Base-by-base conservation (phyloP, 352 stramenopile genomes). In the Globisporangium megalacanthum region DNA sequence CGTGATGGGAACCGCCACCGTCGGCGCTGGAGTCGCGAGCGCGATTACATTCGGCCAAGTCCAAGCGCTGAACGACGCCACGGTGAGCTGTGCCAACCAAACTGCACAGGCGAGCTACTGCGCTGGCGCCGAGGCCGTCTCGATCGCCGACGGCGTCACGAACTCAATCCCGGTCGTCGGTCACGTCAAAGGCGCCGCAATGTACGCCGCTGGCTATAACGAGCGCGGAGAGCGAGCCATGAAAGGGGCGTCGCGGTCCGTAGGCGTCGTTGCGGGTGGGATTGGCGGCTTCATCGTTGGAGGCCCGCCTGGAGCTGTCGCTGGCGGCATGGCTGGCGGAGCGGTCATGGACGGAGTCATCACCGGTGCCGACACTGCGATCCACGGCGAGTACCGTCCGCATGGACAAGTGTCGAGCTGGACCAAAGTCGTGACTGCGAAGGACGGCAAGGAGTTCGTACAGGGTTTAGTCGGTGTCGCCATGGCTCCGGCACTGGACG, bases 11-110 rank as follows among this genome's bases (percentile, higher is more conserved):
- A 5, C 33, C 8, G 56, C 25, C 17, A 62, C 56, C 13, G 39
- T 50, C 17, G 49, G 47, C 49, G 48, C 56, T 15, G 49, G 48
- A 49, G 25, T 62, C 33, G 56, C 56, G 9, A 49, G 47, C 6
- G 56, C 39, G 1, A 49, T 57, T 39, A 57, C 56, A 3, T 49
- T 62, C 41, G 56, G 56, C 44, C 56, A 57, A 20, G 41, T 62
- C 7, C 15, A 47, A 8, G 14, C 39, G 31, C 49, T 62, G 4
- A 62, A 57, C 39, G 37, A 47, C 48, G 56, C 56, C 9, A 49
- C 48, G 1, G 49, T 57, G 8, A 13, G 41, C 15, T 62, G 56
- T n/a, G 56, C 56, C 8, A 51, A 33, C 15, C 33, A 49, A 10
- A 62, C 56, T 0, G 19, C 29, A 14, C 22, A 39, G 17, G 49